Percentiles rank a stretch among this genome's conserved stretches.
phyloP scores from a whole-genome alignment of 768 basidiomycete species.

The Amanita thiersii region DNA sequence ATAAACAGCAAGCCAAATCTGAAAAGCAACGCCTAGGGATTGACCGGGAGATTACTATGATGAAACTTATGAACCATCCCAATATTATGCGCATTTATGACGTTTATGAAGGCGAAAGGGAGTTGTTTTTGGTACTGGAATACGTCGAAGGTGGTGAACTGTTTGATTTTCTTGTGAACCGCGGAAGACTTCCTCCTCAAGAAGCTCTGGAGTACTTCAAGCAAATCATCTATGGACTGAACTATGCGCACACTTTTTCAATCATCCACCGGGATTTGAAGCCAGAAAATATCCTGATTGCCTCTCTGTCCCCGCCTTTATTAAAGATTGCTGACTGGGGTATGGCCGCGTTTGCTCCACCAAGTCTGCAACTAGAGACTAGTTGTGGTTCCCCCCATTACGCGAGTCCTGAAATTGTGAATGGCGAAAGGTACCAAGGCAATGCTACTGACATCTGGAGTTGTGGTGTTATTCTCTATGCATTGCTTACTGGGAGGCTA shows the following conservation, averaged over 20 bases:
- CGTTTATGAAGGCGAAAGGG: slow-evolving; percentile 87
- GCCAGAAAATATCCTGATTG: slow-evolving; percentile 93
- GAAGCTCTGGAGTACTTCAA: slow-evolving; percentile 92
- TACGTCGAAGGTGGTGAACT: slow-evolving; percentile 95
- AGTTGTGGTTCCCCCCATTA: slow-evolving; percentile 97
- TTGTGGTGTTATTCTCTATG: slow-evolving; percentile 89
- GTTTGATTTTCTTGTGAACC: slow-evolving; percentile 92
- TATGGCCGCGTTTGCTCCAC: slow-evolving; percentile 93
- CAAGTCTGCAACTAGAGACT: slow-evolving; percentile 79
- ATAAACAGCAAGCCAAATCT: slow-evolving; percentile 58
- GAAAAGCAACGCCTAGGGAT: slow-evolving; percentile 83
- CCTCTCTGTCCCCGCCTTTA: slow-evolving; percentile 69
- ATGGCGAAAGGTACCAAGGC: slow-evolving; percentile 82
- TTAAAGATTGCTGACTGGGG: slow-evolving; percentile 99
- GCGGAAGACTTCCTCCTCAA: slow-evolving; percentile 67
- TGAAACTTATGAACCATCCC: slow-evolving; percentile 98
- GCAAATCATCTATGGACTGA: slow-evolving; percentile 90
- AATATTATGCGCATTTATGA: slow-evolving; percentile 95
- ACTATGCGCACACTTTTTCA: slow-evolving; percentile 95
- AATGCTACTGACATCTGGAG: slow-evolving; percentile 95
- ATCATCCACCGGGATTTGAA: slow-evolving; percentile 98
- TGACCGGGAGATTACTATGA: slow-evolving; percentile 94
- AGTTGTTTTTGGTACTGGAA: slow-evolving; percentile 89
- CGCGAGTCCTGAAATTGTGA: slow-evolving; percentile 93
- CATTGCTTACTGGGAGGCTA: slow-evolving; percentile 81